These are phyloP conservation scores for Eimeria brunetti DNA, from an alignment of 169 alveolate genomes.

Conservation along the genomic window DNA sequence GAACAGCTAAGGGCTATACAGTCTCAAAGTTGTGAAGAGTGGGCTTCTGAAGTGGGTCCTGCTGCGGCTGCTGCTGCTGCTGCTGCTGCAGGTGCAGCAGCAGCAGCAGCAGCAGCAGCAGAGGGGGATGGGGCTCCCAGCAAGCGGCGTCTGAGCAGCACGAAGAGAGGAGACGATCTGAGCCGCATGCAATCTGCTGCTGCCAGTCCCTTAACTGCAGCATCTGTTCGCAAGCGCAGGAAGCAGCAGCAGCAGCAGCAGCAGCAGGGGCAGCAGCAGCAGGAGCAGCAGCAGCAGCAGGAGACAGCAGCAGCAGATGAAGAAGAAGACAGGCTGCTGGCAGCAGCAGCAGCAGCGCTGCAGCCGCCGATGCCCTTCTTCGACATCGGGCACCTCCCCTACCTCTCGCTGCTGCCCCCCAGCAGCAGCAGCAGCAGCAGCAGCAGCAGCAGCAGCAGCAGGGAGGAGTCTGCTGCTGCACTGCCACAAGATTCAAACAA, in stretches of 20 bases:
- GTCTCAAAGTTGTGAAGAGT: background rate
- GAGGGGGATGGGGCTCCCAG: conserved; percentile 31
- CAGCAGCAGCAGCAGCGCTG: conserved; percentile 32
- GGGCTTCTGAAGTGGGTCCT: background rate
- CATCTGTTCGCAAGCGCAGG: conserved; percentile 18
- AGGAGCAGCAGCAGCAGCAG: conserved; percentile 14
- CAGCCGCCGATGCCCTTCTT: background rate
- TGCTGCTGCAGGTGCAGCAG: no score
- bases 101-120: no score
- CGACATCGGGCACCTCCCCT: background rate
- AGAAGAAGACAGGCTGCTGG: background rate
- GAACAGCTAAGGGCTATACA: conserved; percentile 11
- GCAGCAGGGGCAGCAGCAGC: background rate
- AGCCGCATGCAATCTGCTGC: background rate
- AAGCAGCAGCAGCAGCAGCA: conserved; percentile 12
- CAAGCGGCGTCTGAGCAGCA: background rate
- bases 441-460: background rate
- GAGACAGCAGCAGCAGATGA: background rate
- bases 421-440: conserved; percentile 41
- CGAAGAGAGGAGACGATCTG: conserved; percentile 1
- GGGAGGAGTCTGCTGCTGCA: background rate
- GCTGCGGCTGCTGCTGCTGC: no score
- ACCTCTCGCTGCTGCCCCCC: background rate
- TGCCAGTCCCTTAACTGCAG: background rate
- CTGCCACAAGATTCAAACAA: conserved; percentile 1